Evolutionary conservation across 495 filamentous ascomycete species (phyloP).

Genomic region (Achaetomiella virescens): DNA sequence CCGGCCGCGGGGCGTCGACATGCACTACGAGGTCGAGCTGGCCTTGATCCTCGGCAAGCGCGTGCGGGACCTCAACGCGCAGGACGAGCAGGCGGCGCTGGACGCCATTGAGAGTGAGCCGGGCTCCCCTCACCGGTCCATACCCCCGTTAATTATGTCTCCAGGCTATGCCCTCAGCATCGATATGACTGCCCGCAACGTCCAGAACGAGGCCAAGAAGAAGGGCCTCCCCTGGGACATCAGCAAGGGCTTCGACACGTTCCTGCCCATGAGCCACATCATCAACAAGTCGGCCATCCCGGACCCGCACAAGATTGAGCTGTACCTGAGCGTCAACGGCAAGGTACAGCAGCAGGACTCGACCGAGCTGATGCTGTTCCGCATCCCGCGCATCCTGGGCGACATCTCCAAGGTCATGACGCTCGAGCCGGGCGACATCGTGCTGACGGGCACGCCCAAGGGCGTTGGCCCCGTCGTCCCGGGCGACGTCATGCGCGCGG

Average conservation of each 20-base stretch:
- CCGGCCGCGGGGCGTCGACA: constrained; percentile 67
- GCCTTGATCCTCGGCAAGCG: constrained; percentile 77
- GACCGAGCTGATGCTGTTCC: constrained; percentile 86
- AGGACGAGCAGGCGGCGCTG: constrained; percentile 56
- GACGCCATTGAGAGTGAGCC: constrained; percentile 53
- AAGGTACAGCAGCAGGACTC: constrained; percentile 72
- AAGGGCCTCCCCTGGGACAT: constrained; percentile 96
- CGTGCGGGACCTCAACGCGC: constrained; percentile 63
- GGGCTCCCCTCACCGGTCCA: background rate
- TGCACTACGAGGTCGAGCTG: constrained; percentile 96
- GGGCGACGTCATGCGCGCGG: constrained; percentile 85
- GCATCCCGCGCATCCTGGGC: constrained; percentile 75
- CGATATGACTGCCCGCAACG: constrained; percentile 90
- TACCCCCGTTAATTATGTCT: background rate
- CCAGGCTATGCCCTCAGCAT: constrained; percentile 77
- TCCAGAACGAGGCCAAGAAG: constrained; percentile 92
- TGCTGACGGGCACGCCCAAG: constrained; percentile 94
- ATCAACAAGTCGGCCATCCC: constrained; percentile 73
- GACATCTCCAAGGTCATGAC: constrained; percentile 95
- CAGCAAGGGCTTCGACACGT: constrained; percentile 95
- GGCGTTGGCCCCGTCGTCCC: constrained; percentile 80
- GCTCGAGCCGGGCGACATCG: constrained; percentile 82
- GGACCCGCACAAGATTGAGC: constrained; percentile 79
- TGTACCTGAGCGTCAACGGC: constrained; percentile 75
- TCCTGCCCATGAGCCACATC: constrained; percentile 73